Percentiles rank a stretch among this genome's conserved stretches.
Conservation (phyloP, 768 basidiomycete species). For the Trichaptum fuscoviolaceum region DNA sequence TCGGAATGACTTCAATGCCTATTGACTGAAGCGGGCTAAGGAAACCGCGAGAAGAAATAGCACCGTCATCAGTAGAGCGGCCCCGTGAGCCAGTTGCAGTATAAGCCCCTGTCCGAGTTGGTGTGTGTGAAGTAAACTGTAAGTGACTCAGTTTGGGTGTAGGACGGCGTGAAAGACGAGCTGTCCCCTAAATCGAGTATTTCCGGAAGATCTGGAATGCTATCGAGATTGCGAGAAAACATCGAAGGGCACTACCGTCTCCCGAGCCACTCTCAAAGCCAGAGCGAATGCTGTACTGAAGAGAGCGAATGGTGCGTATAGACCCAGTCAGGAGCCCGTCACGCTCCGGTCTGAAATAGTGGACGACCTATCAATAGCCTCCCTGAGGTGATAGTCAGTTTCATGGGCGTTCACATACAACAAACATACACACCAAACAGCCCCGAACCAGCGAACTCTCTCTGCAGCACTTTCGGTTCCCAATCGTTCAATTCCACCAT, state of each 20-base stretch:
- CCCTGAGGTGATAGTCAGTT: conserved; percentile 41
- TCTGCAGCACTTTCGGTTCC: conserved; percentile 86
- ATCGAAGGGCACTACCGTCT: conserved; percentile 66
- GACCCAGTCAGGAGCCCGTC: conserved; percentile 52
- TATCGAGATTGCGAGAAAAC: conserved; percentile 70
- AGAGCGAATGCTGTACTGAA: conserved; percentile 37
- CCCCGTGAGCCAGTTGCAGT: conserved; percentile 17
- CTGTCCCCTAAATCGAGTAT: conserved; percentile 50
- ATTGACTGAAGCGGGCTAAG: conserved; percentile 40
- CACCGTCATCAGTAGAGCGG: conserved; percentile 70
- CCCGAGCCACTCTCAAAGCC: conserved; percentile 23
- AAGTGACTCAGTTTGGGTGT: not conserved
- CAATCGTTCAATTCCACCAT: conserved; percentile 82
- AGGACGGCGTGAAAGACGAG: not conserved
- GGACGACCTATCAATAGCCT: conserved; percentile 65
- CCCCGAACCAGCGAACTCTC: conserved; percentile 86
- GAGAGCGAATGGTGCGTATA: conserved; percentile 66
- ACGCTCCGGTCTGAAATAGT: conserved; percentile 42
- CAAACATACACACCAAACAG: conserved; percentile 65
- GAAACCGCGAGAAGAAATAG: conserved; percentile 56
- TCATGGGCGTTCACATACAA: not conserved
- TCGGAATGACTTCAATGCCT: conserved; percentile 33
- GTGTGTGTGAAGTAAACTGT: no score
- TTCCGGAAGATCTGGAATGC: conserved; percentile 45
- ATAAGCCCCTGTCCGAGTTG: not conserved